Conservation (phyloP, 2,329 filamentous ascomycete species). For the Alternaria triticimaculans region DNA sequence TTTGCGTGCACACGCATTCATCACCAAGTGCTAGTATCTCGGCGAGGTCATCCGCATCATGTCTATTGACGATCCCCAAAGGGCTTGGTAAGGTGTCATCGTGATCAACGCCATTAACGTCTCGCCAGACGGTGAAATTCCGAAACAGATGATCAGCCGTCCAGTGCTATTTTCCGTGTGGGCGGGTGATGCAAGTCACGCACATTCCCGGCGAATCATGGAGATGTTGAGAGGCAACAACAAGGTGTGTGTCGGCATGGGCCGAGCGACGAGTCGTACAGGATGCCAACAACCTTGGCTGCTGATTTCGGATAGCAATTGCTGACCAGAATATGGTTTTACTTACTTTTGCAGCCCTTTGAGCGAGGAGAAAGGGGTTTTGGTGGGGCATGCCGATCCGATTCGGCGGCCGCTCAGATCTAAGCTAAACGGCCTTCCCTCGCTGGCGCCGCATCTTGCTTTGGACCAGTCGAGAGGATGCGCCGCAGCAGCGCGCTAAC, state of each 20-base stretch:
- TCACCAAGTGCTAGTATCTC: conserved; percentile 32
- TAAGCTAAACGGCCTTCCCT: conserved; percentile 39
- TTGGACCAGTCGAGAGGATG: conserved; percentile 17
- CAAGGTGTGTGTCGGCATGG: conserved; percentile 5
- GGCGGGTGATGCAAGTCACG: conserved; percentile 9
- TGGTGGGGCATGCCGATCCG: conserved; percentile 41
- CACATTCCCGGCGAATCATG: conserved; percentile 4
- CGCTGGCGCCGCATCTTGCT: conserved; percentile 41
- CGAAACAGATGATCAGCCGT: conserved; percentile 15
- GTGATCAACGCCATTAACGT: conserved; percentile 28
- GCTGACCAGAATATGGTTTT: conserved; percentile 13
- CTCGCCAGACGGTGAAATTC: conserved; percentile 16
- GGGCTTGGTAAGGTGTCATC: conserved; percentile 27
- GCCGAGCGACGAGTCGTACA: not conserved
- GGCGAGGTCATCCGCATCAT: conserved; percentile 36
- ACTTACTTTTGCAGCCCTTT: conserved; percentile 25
- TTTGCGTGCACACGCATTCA: conserved; percentile 18
- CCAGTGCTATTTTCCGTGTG: conserved; percentile 2
- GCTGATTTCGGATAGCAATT: conserved; percentile 4
- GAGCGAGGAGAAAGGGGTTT: conserved; percentile 28
- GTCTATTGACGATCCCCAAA: conserved; percentile 15
- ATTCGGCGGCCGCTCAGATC: conserved; percentile 45
- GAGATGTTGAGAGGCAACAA: not conserved
- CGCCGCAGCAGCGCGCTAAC: conserved; percentile 17
- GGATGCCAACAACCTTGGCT: conserved; percentile 2